Base-by-base conservation (phyloP, 371 early-diverging fungal genomes). In the Dinochytrium kinnereticum region DNA sequence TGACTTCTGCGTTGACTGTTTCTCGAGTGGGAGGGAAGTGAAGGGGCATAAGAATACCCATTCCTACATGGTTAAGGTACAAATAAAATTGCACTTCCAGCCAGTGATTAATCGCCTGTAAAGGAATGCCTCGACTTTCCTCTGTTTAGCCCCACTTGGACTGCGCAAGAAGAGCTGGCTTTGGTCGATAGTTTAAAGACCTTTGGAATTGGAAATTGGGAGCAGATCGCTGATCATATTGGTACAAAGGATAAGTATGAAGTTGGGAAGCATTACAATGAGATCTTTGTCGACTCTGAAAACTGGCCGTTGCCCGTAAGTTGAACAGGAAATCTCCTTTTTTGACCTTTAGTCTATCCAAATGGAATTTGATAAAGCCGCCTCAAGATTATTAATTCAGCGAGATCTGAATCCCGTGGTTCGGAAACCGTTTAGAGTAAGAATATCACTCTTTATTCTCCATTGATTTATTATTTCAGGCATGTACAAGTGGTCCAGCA, bases 141-240 rank as follows among this genome's bases (percentile, higher is more conserved):
- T 17, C 89, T 97, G 24, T 94, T 93, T 73, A 90, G 91, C 28
- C 84, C 85, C 28, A 90, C 92, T 61, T 99, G 99, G 99, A 93
- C 92, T 53, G 96, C 98, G 5, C 95, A 99, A 70, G 99, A 99
- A 78, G 99, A 99, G 84, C 84, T 98, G 37, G 73, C 97, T 64
- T 85, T 99, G 75, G 91, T 98, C 39, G 97, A 98, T 75, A 96
- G 94, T 1, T 86, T 96, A 36, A 92, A 94, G 77, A 90, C 90
- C 79, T 94, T 90, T 82, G 99, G 99, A 26, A 88, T 99, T 69
- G 99, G 99, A 51, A 99, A 98, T 85, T 99, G 98, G 98, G 92
- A 91, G 76, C 96, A 94, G 51, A 93, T 98, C 51, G 91, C 97
- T 0, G 94, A 92, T 67, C 93, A 96, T 78, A 90, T 99, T 17